Evolutionary conservation across 371 early-diverging fungal genomes (phyloP).

Genomic region (Rhizopus delemar): DNA sequence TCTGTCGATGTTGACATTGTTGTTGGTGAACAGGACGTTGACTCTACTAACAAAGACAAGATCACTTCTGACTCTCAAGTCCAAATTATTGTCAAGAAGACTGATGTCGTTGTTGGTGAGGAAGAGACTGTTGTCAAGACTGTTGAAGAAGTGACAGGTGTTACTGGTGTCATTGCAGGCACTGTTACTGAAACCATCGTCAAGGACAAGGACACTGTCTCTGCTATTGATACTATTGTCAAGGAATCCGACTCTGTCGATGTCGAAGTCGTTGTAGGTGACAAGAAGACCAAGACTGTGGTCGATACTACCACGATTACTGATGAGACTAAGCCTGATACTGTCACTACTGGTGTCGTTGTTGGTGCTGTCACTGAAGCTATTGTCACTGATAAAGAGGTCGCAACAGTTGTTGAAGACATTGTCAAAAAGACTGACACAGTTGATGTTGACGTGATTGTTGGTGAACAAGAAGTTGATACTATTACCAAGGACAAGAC

Average conservation of each 20-base stretch:
- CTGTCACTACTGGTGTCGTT: slow-evolving; percentile 4
- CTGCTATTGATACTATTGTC: slow-evolving; percentile 1
- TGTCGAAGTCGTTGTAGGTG: not conserved
- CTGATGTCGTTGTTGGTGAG: slow-evolving; percentile 1
- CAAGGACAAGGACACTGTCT: not conserved
- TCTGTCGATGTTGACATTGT: not conserved
- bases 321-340: slow-evolving; percentile 1
- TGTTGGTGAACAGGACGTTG: not conserved
- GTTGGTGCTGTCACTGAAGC: slow-evolving; percentile 1
- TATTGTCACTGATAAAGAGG: not conserved
- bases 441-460: not conserved
- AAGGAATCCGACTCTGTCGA: not conserved
- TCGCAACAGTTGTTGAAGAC: not conserved
- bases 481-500: slow-evolving; percentile 8
- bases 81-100: not conserved
- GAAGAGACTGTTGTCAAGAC: not conserved
- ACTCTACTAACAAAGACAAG: not conserved
- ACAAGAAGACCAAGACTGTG: slow-evolving; percentile 4
- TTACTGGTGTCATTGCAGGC: not conserved
- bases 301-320: slow-evolving; percentile 1
- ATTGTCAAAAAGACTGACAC: not conserved
- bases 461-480: slow-evolving; percentile 1
- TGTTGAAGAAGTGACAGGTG: slow-evolving; percentile 3
- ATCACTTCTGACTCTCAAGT: not conserved
- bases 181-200: not conserved